Evolutionary conservation across 306 rosid genomes (phyloP).

Genomic region (Cucumis melo): DNA sequence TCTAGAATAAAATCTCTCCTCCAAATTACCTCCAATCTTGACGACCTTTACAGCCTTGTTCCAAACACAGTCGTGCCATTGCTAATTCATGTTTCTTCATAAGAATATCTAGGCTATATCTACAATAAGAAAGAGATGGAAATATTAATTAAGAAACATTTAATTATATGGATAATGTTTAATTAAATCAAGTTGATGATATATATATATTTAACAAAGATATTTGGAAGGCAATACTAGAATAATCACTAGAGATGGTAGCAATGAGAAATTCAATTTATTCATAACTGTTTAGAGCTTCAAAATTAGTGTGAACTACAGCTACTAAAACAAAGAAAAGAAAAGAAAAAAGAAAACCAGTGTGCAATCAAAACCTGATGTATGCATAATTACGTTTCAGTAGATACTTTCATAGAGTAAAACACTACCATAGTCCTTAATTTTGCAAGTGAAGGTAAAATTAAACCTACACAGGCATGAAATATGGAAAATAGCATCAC

Average conservation of each 20-base stretch:
- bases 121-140: not conserved
- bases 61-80: not conserved
- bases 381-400: not conserved
- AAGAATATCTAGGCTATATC: conserved; percentile 8
- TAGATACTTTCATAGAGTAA: not conserved
- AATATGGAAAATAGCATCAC: conserved; percentile 60
- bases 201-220: too few species aligned
- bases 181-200: too few species aligned
- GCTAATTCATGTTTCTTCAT: not conserved
- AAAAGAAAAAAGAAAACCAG: too few species aligned
- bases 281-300: not conserved
- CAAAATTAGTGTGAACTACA: not conserved
- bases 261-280: not conserved
- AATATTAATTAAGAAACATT: not conserved
- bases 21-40: too few species aligned
- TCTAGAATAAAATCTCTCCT: too few species aligned
- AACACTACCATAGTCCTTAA: conserved; percentile 73
- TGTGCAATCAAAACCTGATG: not conserved
- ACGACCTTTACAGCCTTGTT: too few species aligned
- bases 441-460: conserved; percentile 82
- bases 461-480: conserved; percentile 61
- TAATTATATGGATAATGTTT: too few species aligned
- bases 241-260: not conserved
- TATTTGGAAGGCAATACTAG: not conserved
- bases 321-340: too few species aligned